phyloP scores from a whole-genome alignment of 1,284 basidiomycete species.

The Austroboletus rostrupii region DNA sequence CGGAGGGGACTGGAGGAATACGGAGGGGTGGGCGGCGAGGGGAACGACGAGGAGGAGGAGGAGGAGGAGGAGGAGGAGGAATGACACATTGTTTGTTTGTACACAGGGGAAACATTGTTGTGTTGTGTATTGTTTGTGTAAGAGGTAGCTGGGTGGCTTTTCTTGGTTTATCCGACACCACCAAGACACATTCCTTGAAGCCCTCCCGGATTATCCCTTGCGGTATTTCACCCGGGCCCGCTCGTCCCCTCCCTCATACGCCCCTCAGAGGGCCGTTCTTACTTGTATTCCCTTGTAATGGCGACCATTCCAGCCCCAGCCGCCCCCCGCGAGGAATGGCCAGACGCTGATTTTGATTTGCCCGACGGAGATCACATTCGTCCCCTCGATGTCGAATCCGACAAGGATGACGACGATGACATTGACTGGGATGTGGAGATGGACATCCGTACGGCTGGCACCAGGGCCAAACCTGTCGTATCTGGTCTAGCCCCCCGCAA shows the following conservation, averaged over 20 bases:
- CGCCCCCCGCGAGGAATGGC: conserved; percentile 70
- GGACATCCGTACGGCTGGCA: conserved; percentile 57
- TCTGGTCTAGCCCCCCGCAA: conserved; percentile 35
- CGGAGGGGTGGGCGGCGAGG: conserved; percentile 33
- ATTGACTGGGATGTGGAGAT: conserved; percentile 77
- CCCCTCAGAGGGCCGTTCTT: conserved; percentile 21
- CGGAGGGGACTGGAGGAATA: conserved; percentile 65
- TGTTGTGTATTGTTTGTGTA: conserved; percentile 20
- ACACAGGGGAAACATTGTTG: neutral
- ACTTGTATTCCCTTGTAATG: conserved; percentile 22
- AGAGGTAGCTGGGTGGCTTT: conserved; percentile 2
- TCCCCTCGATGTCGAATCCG: conserved; percentile 48
- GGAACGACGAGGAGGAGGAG: conserved; percentile 20
- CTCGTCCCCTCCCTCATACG: conserved; percentile 3
- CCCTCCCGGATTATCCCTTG: no score
- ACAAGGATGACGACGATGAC: conserved; percentile 51
- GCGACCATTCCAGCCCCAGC: conserved; percentile 55
- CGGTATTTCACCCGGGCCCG: neutral
- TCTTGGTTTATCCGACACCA: conserved; percentile 6
- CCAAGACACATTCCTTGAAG: no score
- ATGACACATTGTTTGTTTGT: conserved; percentile 50
- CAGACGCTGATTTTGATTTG: conserved; percentile 79
- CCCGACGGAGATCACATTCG: conserved; percentile 68
- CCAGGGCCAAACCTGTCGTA: conserved; percentile 41
- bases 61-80: conserved; percentile 42